Conservation (phyloP, 2,329 filamentous ascomycete genomes). For the Talaromyces rugulosus region DNA sequence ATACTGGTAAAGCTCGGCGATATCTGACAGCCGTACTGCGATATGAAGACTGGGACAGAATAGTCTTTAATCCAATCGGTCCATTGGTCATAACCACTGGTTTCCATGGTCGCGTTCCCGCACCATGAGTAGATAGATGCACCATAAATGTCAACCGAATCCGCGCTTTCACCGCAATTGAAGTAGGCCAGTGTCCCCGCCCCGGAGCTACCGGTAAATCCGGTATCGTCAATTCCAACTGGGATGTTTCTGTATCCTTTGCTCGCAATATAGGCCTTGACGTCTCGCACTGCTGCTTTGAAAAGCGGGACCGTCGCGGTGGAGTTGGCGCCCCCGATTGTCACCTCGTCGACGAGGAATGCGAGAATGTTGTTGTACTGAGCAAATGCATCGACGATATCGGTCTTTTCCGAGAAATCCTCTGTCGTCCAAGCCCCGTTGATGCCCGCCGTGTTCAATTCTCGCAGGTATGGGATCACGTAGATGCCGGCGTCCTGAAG, state of each 20-base stretch:
- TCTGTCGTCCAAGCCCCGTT: constrained; percentile 63
- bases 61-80: no score
- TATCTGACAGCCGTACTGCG: not conserved
- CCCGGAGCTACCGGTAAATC: constrained; percentile 57
- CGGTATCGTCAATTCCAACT: constrained; percentile 67
- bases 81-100: no score
- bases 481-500: constrained; percentile 85
- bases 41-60: no score
- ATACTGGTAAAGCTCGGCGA: constrained; percentile 80
- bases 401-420: constrained; percentile 35
- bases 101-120: no score
- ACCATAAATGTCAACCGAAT: constrained; percentile 59
- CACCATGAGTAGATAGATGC: no score
- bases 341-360: constrained; percentile 97
- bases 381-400: constrained; percentile 72
- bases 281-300: constrained; percentile 45
- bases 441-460: not conserved
- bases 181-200: not conserved
- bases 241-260: constrained; percentile 58
- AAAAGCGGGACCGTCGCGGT: constrained; percentile 73
- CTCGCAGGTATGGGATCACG: constrained; percentile 73
- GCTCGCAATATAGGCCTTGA: constrained; percentile 80
- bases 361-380: constrained; percentile 85
- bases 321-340: constrained; percentile 63
- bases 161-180: constrained; percentile 30